Conservation (phyloP, 495 filamentous ascomycete species). For the Bryoglossum gracile region DNA sequence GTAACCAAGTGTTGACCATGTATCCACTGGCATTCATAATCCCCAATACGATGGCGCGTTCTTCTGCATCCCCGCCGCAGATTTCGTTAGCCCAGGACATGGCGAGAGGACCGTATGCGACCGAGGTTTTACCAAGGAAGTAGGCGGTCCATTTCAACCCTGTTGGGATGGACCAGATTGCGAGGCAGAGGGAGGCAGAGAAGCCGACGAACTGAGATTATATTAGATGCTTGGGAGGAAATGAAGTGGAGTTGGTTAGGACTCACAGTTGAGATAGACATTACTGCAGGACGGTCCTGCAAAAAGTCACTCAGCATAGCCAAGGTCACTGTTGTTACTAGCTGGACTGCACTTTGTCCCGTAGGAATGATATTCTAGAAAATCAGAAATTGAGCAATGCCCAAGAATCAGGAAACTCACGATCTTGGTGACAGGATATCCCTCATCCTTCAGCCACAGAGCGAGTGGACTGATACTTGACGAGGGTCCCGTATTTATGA, state of each 20-base stretch:
- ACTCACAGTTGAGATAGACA: slow-evolving; percentile 33
- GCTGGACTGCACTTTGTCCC: slow-evolving; percentile 23
- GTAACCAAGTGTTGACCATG: slow-evolving; percentile 39
- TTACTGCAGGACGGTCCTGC: slow-evolving; percentile 37
- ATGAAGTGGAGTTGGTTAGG: background rate
- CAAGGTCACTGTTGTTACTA: slow-evolving; percentile 26
- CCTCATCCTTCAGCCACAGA: slow-evolving; percentile 34
- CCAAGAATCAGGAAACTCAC: slow-evolving; percentile 3
- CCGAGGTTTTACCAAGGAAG: slow-evolving; percentile 21
- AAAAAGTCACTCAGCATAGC: slow-evolving; percentile 42
- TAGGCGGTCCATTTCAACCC: slow-evolving; percentile 45
- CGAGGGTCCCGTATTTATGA: slow-evolving; percentile 40
- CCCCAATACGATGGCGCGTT: slow-evolving; percentile 47
- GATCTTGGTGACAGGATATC: slow-evolving; percentile 32
- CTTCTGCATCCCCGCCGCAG: slow-evolving; percentile 43
- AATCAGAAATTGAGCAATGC: background rate
- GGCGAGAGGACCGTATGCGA: slow-evolving; percentile 29
- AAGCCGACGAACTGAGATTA: slow-evolving; percentile 28
- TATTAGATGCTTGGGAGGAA: slow-evolving; percentile 11
- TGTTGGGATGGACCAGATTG: slow-evolving; percentile 44
- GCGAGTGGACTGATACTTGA: slow-evolving; percentile 38
- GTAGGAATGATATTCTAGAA: slow-evolving; percentile 30
- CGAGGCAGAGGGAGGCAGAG: slow-evolving; percentile 35
- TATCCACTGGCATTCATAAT: slow-evolving; percentile 46
- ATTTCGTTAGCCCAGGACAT: slow-evolving; percentile 48